Conservation (phyloP, 352 stramenopile species). For the Phytopythium sindhum region DNA sequence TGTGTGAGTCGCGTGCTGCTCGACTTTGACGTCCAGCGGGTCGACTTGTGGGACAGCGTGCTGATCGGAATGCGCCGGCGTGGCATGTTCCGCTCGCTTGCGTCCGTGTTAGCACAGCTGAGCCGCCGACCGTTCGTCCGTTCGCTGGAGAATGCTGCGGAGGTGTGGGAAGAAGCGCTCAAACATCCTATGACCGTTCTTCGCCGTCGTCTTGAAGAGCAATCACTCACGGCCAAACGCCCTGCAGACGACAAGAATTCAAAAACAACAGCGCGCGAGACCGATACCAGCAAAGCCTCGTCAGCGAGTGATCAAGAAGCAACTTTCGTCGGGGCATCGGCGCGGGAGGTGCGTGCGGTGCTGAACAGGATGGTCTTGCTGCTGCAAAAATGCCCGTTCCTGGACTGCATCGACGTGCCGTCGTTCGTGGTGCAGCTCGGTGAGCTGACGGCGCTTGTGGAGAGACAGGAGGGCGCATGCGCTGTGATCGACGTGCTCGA, state of each 20-base stretch:
- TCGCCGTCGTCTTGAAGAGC: constrained; percentile 7
- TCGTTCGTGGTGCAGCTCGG: constrained; percentile 44
- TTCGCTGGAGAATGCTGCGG: constrained; percentile 21
- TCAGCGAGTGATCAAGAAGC: neutral
- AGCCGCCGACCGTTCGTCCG: constrained; percentile 34
- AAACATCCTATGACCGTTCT: constrained; percentile 11
- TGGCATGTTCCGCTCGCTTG: constrained; percentile 46
- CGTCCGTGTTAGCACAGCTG: constrained; percentile 29
- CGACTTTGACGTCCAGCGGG: constrained; percentile 40
- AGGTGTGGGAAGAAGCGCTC: constrained; percentile 45
- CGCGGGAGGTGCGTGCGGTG: constrained; percentile 14
- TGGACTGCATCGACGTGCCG: constrained; percentile 52
- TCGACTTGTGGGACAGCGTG: constrained; percentile 46
- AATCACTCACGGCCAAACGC: neutral
- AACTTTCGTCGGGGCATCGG: constrained; percentile 19
- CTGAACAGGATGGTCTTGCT: constrained; percentile 32
- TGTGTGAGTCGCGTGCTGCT: constrained; percentile 44
- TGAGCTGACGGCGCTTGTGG: constrained; percentile 28
- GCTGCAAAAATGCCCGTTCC: constrained; percentile 55
- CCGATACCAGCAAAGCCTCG: neutral
- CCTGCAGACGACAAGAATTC: neutral
- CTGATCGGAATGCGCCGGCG: constrained; percentile 38
- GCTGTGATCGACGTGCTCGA: constrained; percentile 19
- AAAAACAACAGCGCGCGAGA: neutral
- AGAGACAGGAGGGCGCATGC: constrained; percentile 11